Conservation (phyloP, 1,284 basidiomycete species). For the Stereum hirsutum region DNA sequence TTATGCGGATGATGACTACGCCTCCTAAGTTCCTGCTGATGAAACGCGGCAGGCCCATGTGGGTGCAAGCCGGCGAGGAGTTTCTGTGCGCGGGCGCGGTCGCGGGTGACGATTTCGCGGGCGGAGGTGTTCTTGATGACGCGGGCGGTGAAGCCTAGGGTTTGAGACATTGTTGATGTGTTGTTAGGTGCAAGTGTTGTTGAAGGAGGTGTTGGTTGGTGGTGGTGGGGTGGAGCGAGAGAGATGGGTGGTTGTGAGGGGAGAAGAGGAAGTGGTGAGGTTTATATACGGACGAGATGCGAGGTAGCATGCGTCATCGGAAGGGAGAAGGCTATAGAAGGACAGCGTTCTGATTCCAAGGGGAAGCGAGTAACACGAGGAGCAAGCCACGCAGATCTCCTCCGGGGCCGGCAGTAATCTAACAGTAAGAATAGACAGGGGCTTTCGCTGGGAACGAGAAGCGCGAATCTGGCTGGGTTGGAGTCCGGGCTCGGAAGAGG, state of each 20-base stretch:
- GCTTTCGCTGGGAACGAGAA: no score
- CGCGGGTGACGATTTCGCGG: conserved; percentile 39
- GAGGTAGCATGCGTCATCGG: neutral
- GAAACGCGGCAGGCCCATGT: conserved; percentile 34
- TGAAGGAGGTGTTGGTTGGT: no score
- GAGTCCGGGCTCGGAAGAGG: no score
- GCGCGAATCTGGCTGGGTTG: no score
- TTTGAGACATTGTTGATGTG: neutral
- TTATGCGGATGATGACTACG: conserved; percentile 9
- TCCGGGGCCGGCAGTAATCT: no score
- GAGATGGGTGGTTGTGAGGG: neutral
- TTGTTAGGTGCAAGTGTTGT: neutral
- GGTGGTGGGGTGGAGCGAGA: neutral
- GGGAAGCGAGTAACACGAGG: no score
- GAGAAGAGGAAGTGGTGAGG: neutral
- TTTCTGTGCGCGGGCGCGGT: conserved; percentile 44
- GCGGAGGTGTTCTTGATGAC: conserved; percentile 28
- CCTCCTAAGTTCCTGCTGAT: conserved; percentile 15
- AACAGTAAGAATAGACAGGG: no score
- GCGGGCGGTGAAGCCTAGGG: conserved; percentile 34
- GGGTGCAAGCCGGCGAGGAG: conserved; percentile 38
- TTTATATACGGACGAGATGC: conserved; percentile 2
- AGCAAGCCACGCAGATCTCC: no score
- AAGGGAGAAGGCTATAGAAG: no score
- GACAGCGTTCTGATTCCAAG: no score